Percentiles rank a stretch among this genome's conserved stretches.
phyloP scores from a whole-genome alignment of 2,329 filamentous ascomycete genomes.

The Alternaria brassicae region DNA sequence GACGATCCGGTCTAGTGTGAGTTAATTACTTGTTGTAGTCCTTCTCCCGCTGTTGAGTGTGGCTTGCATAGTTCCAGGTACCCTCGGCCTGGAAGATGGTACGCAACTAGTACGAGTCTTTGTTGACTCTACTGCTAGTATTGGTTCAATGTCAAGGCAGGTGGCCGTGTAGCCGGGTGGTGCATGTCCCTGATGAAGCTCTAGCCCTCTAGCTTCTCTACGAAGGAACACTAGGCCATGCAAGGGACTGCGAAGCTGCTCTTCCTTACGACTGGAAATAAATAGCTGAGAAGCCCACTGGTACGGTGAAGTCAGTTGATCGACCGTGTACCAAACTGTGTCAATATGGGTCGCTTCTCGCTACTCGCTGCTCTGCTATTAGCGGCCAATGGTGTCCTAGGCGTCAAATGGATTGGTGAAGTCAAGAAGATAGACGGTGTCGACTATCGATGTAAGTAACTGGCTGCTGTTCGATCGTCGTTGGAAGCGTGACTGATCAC shows the following conservation, averaged over 20 bases:
- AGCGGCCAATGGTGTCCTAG: constrained; percentile 23
- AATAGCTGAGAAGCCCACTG: constrained; percentile 6
- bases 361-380: constrained; percentile 31
- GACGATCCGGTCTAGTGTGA: background rate
- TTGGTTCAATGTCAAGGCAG: constrained; percentile 4
- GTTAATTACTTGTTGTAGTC: background rate
- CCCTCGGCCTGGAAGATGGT: constrained; percentile 2
- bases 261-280: constrained; percentile 5
- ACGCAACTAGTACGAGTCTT: background rate
- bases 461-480: no score
- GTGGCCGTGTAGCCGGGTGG: constrained; percentile 10
- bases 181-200: constrained; percentile 5
- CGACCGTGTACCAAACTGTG: constrained; percentile 1
- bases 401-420: constrained; percentile 41
- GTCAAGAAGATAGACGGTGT: constrained; percentile 32
- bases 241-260: background rate
- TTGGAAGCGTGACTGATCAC: background rate
- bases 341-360: constrained; percentile 35
- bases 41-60: constrained; percentile 1
- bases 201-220: background rate
- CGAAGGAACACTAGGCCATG: constrained; percentile 1
- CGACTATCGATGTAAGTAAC: constrained; percentile 33
- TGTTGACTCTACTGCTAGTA: background rate
- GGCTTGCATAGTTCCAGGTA: background rate
- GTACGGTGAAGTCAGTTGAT: background rate